Conservation (phyloP, 2,329 filamentous ascomycete genomes). For the Claviceps digitariae region DNA sequence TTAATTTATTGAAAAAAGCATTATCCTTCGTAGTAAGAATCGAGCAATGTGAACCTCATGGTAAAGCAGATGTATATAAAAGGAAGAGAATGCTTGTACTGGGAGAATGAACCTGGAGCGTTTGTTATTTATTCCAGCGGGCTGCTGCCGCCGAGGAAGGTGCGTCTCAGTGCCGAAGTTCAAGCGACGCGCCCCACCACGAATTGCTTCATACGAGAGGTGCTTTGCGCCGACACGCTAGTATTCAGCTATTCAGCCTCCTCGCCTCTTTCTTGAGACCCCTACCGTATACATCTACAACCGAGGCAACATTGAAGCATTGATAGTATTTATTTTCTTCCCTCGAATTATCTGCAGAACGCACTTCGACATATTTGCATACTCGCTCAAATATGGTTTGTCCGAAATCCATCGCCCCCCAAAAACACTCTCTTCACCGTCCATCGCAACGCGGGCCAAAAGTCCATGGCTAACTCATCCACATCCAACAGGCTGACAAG, state of each 20-base stretch:
- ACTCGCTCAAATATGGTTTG: neutral
- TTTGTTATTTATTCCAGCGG: neutral
- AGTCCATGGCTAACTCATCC: neutral
- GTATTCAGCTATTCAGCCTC: neutral
- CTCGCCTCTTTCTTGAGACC: too few species aligned
- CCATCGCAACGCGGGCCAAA: neutral
- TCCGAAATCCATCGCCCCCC: neutral
- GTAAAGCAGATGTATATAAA: too few species aligned
- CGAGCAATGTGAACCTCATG: neutral
- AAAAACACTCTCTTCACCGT: neutral
- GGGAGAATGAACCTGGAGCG: neutral
- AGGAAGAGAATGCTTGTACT: neutral
- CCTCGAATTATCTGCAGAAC: neutral
- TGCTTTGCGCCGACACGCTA: neutral
- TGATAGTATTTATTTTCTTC: neutral
- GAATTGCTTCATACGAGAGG: neutral
- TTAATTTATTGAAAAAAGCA: neutral
- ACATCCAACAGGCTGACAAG: constrained; percentile 65
- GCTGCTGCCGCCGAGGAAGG: neutral
- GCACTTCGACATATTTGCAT: neutral
- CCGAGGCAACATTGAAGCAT: too few species aligned
- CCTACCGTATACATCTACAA: too few species aligned
- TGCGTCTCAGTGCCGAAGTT: constrained; percentile 1
- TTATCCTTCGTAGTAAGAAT: neutral
- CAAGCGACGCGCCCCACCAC: constrained; percentile 1